Percentiles rank a stretch among this genome's conserved stretches.
Conservation (phyloP, 441 rosid genomes). For the Monsonia emarginata region DNA sequence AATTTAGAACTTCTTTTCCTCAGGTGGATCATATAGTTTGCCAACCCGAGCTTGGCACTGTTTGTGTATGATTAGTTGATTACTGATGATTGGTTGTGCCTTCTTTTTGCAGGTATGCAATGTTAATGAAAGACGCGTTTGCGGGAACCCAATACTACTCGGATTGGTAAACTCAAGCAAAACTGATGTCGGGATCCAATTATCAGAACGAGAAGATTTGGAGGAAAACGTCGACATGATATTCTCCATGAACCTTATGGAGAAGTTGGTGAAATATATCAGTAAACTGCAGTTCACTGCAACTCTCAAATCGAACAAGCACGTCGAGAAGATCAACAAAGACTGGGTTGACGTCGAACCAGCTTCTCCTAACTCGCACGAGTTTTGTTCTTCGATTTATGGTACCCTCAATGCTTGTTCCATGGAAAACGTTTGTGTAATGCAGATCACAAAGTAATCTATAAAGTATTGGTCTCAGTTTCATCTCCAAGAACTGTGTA, state of each 20-base stretch:
- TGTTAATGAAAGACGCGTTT: conserved; percentile 13
- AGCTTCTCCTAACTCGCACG: conserved; percentile 47
- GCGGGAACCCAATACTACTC: conserved; percentile 32
- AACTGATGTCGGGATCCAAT: conserved; percentile 53
- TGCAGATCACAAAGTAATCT: conserved; percentile 38
- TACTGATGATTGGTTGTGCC: background rate
- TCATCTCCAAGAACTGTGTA: background rate
- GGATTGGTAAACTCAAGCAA: conserved; percentile 36
- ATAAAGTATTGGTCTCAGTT: background rate
- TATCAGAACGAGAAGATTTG: conserved; percentile 19
- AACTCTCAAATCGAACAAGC: conserved; percentile 24
- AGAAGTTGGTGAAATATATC: conserved; percentile 30
- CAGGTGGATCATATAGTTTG: too few relatives aligned
- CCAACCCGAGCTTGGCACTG: too few relatives aligned
- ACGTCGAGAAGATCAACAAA: conserved; percentile 46
- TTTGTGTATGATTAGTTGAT: too few relatives aligned
- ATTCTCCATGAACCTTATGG: conserved; percentile 35
- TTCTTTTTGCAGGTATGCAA: conserved; percentile 40
- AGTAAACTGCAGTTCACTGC: conserved; percentile 40
- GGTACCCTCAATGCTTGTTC: conserved; percentile 39
- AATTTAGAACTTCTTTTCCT: too few relatives aligned
- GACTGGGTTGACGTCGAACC: conserved; percentile 56
- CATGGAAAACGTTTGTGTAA: conserved; percentile 41
- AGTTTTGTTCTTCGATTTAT: conserved; percentile 43
- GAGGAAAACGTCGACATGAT: conserved; percentile 37